Base-by-base conservation (phyloP, 805 yeast genomes). In the Teunomyces funiuensis region DNA sequence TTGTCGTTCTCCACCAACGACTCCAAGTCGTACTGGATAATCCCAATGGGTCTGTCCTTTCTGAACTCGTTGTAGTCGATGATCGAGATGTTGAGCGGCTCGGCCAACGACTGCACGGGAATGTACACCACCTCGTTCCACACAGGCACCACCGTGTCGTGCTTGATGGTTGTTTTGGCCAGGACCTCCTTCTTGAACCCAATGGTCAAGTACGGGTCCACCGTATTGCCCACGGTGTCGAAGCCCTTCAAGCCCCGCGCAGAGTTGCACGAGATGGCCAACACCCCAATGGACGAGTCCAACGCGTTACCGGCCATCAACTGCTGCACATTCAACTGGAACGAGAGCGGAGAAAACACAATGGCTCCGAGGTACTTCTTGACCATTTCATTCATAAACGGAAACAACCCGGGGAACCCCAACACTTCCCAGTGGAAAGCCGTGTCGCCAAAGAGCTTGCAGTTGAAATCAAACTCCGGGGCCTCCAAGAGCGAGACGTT, bases 291-390 rank as follows among this genome's bases (percentile, higher is more conserved):
- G 5, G 98, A 84, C 27, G 91, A 79, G 55, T 83, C 83, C 41
- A 80, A 63, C 33, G 91, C 83, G 45, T 81, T 77, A 56, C 97
- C 96, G 15, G 95, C 84, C 53, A 91, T 63, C 58, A 93, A 69
- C 66, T 89, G 97, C 58, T 95, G 96, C 34, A 93, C 77, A 55
- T 95, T 93, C 59, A 93, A 69, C 69, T 93, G 96, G 73, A 90
- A 86, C 3, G 97, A 88, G 49, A 93, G 82, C 10, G 99, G 99
- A 33, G 85, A 74, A 55, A 88, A 85, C 37, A 91, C 58, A 71
- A 93, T 79, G 22, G 97, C 93, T 7, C 98, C 98, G 40, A 80
- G 82, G 65, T 84, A 90, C 59, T 89, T 87, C 55, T 77, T 79
- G 18, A 89, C 79, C 88, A 90, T 83, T 56, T 85, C 88, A 60